phyloP scores from a whole-genome alignment of 2,329 filamentous ascomycete genomes.

The Fusarium redolens region DNA sequence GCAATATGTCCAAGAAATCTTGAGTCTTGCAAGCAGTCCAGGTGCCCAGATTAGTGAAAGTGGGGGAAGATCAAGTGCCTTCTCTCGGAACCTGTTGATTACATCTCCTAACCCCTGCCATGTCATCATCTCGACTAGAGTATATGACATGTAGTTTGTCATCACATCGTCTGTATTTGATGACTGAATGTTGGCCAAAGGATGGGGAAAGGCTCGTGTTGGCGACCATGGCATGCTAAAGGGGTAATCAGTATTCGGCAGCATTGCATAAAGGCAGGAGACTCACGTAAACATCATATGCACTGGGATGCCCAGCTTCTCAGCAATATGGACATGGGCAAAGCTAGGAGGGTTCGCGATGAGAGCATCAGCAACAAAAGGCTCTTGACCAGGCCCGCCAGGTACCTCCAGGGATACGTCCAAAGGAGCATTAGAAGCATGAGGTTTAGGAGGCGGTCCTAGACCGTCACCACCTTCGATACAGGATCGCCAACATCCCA shows the following conservation, averaged over 20 bases:
- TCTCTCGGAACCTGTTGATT: conserved; percentile 86
- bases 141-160: conserved; percentile 86
- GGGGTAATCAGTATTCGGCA: conserved; percentile 52
- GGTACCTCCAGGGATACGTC: conserved; percentile 48
- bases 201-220: conserved; percentile 86
- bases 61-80: conserved; percentile 78
- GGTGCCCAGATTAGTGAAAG: conserved; percentile 87
- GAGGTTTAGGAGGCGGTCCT: conserved; percentile 60
- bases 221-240: conserved; percentile 91
- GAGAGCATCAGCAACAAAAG: conserved; percentile 86
- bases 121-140: conserved; percentile 88
- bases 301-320: conserved; percentile 78
- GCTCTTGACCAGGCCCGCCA: conserved; percentile 59
- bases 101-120: conserved; percentile 94
- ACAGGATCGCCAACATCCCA: conserved; percentile 88
- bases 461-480: conserved; percentile 80
- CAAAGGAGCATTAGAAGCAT: conserved; percentile 60
- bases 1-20: conserved; percentile 89
- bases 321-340: conserved; percentile 79
- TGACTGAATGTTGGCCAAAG: conserved; percentile 82
- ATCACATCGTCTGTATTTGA: conserved; percentile 80
- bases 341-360: conserved; percentile 84
- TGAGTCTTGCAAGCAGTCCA: conserved; percentile 78
- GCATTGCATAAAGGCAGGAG: neutral
- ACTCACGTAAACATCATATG: conserved; percentile 92